Evolutionary conservation across 2,329 filamentous ascomycete genomes (phyloP), one percentile per base, ranked within the genome.

Genomic region (Saccharata proteae): DNA sequence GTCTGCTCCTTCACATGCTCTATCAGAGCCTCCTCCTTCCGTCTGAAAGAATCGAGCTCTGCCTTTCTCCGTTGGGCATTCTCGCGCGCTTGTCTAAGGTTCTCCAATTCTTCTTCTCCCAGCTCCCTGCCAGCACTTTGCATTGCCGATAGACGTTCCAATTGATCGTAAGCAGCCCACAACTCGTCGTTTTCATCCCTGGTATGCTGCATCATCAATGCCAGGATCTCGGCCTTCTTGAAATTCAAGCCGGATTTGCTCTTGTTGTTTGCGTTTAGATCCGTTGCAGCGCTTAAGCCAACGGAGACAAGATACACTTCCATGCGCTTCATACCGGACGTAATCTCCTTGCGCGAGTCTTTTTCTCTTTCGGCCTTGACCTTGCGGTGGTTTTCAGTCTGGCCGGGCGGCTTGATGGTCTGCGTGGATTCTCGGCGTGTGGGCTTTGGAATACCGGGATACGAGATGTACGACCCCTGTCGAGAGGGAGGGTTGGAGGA

Each of bases 191-290:
- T 28, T 3, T 22, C 22, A 16, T 23, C 29, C 7, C 33, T 24
- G n/a, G 27, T 28, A 10, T 35, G 27, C 17, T 35, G 4, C 15
- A 28, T 30, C 15, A 25, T 35, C n/a, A 21, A 23, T 16, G 24
- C 18, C 17, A 35, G 28, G 17, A 30, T 35, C 33, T 35, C 33
- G 18, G 30, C 22, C 28, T 35, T 35, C 33, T 35, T 35, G 17
- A 27, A 27, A 11, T 30, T 25, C 22, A 35, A 24, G 8, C 33
- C 33, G 2, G 27, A 30, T 14, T 35, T 35, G 14, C 30, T 35
- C 12, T 30, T 26, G 18, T 35, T 35, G 33, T 35, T 35, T 4
- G 28, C 18, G 22, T 35, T 35, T 6, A 35, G 28, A 12, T 26
- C 17, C 2, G 23, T 27, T 7, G 12, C 8, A 12, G 33, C 33